Evolutionary conservation across 352 stramenopile species (phyloP).

Genomic region (Phytopythium helicoides): DNA sequence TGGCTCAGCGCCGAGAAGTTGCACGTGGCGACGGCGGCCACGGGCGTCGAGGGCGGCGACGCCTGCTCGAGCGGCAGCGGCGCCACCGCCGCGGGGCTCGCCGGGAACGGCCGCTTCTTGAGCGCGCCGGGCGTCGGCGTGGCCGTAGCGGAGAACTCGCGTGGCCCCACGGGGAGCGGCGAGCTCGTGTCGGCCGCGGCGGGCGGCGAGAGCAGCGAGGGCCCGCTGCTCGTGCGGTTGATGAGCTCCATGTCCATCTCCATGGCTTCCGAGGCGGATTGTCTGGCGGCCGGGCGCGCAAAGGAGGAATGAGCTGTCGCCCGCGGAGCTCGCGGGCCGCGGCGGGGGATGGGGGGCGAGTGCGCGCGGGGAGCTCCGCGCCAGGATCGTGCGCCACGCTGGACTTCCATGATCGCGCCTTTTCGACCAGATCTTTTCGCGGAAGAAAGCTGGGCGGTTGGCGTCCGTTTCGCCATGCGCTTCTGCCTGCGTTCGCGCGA

Average conservation of each 20-base stretch:
- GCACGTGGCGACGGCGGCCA: constrained; percentile 23
- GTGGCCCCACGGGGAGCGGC: background rate
- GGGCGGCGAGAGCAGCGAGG: background rate
- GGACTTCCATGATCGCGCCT: background rate
- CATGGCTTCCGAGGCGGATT: background rate
- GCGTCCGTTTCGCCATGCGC: too few relatives aligned
- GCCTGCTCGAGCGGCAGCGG: constrained; percentile 6
- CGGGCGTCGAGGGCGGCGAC: constrained; percentile 7
- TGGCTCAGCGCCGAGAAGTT: constrained; percentile 41
- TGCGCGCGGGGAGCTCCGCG: too few relatives aligned
- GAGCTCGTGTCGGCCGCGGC: constrained; percentile 3
- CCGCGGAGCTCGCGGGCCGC: too few relatives aligned
- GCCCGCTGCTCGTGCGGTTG: background rate
- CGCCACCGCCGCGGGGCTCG: constrained; percentile 5
- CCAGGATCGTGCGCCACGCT: too few relatives aligned
- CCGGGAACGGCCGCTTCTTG: constrained; percentile 31
- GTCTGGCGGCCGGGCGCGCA: background rate
- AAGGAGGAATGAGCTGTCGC: too few relatives aligned
- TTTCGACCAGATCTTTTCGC: constrained; percentile 9
- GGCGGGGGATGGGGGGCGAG: too few relatives aligned
- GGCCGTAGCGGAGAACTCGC: constrained; percentile 6
- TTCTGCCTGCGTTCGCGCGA: background rate
- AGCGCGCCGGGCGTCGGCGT: constrained; percentile 17
- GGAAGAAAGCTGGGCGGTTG: constrained; percentile 3
- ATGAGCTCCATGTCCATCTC: constrained; percentile 6